Base-by-base conservation (phyloP, 2,329 filamentous ascomycete species). In the Phialocephala subalpina region DNA sequence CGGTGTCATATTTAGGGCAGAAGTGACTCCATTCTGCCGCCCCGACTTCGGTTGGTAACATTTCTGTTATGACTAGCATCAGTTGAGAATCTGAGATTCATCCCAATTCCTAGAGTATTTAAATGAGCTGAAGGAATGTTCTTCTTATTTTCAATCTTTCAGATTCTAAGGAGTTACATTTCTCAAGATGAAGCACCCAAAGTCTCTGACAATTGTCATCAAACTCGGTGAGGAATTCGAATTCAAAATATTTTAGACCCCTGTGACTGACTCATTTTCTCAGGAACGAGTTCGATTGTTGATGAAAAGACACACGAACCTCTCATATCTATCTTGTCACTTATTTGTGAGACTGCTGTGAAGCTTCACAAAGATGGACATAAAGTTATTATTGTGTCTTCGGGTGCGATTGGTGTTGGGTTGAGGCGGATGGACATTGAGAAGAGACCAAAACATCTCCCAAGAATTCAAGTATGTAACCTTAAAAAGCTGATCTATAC, bases 221-320 rank as follows among this genome's bases (percentile, higher is more conserved):
- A 91, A 91, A 78, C 84, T 91, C 70, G 88, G 88, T 90, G 84
- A 69, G 73, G 35, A 45, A 33, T 60, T 18, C 38, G 52, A 2
- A 20, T 60, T 25, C 45, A 56, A 53, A 55, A 25, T 14, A 35
- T 65, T 55, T 47, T 35, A 62, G 58, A 70, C 65, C 69, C 47
- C 58, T 38, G 33, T 20, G 33, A 29, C 61, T 67, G 53, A 67
- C 55, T 53, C 42, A 62, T 16, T 29, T 18, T 25, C 66, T 67
- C 73, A 99, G 96, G 96, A 74, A 98, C 96, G 56, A 97, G 94
- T 79, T 98, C 96, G n/a, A 98, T 99, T 73, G 94, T 99, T 70
- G 93, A 98, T 80, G 96, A 99, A 78, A 92, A 90, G 77, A 97
- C 93, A 25, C 96, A 97, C 80, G 93, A 97, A 77, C 96, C 96